Evolutionary conservation across 805 yeast genomes (phyloP).

Genomic region (Sugiyamaella boreocaroliniensis): DNA sequence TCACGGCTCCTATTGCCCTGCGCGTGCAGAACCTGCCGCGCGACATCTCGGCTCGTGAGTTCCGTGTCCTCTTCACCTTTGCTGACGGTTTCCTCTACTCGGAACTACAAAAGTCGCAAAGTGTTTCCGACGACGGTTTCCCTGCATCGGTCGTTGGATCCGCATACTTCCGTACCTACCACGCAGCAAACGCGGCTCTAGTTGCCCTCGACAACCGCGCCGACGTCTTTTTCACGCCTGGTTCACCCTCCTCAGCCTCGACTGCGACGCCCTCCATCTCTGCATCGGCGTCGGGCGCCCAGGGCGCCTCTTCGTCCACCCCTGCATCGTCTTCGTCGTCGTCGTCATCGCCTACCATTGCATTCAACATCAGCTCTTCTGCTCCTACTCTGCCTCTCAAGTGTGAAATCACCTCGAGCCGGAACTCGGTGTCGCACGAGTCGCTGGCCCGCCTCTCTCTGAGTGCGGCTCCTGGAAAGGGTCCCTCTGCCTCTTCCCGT

Average conservation of each 20-base stretch:
- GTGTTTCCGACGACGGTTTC: slow-evolving; percentile 18
- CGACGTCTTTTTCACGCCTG: slow-evolving; percentile 7
- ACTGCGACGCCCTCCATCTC: slow-evolving; percentile 1
- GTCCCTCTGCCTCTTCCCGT: slow-evolving; percentile 2
- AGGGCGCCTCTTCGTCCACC: not conserved
- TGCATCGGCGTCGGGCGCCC: not conserved
- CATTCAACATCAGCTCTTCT: slow-evolving; percentile 1
- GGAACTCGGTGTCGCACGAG: slow-evolving; percentile 8
- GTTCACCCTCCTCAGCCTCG: slow-evolving; percentile 4
- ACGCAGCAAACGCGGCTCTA: slow-evolving; percentile 11
- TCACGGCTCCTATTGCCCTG: slow-evolving; percentile 17
- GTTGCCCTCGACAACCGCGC: slow-evolving; percentile 10
- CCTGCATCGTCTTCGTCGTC: slow-evolving; percentile 2
- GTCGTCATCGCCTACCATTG: slow-evolving; percentile 11
- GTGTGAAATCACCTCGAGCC: slow-evolving; percentile 11
- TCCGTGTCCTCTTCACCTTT: slow-evolving; percentile 33
- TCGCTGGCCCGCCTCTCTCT: slow-evolving; percentile 6
- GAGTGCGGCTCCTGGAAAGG: slow-evolving; percentile 1
- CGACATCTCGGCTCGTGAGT: slow-evolving; percentile 34
- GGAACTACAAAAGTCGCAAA: slow-evolving; percentile 29
- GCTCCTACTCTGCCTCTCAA: slow-evolving; percentile 8
- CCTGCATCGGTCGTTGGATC: slow-evolving; percentile 14
- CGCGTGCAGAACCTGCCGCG: slow-evolving; percentile 31
- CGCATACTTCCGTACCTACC: slow-evolving; percentile 17
- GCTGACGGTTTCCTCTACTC: slow-evolving; percentile 32